Percentiles rank a stretch among this genome's conserved stretches.
Conservation (phyloP, 352 stramenopile genomes). For the Aphanomyces stellatus region DNA sequence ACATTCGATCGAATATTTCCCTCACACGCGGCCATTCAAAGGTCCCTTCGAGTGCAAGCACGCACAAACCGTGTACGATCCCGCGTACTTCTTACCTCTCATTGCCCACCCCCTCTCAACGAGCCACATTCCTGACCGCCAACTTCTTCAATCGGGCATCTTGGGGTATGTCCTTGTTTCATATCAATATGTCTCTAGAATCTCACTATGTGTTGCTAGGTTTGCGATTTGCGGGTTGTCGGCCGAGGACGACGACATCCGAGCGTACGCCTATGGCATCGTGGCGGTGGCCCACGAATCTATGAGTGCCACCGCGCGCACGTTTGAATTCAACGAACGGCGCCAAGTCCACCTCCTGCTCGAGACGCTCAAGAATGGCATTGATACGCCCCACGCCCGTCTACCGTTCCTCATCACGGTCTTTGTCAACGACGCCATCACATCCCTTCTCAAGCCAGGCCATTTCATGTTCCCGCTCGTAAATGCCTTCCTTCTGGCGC, state of each 20-base stretch:
- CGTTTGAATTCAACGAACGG: constrained; percentile 54
- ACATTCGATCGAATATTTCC: constrained; percentile 61
- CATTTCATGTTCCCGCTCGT: constrained; percentile 70
- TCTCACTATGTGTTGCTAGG: not conserved
- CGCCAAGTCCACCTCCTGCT: constrained; percentile 74
- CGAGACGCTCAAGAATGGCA: constrained; percentile 60
- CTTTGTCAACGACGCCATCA: constrained; percentile 71
- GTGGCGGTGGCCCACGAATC: constrained; percentile 65
- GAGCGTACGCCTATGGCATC: constrained; percentile 62
- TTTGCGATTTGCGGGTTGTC: constrained; percentile 64
- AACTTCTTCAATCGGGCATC: constrained; percentile 61
- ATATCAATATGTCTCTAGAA: too few species aligned
- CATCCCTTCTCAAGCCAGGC: constrained; percentile 51
- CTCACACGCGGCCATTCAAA: constrained; percentile 32
- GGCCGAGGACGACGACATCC: constrained; percentile 42
- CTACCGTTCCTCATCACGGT: constrained; percentile 73
- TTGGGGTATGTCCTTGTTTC: constrained; percentile 25
- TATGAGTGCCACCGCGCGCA: constrained; percentile 39
- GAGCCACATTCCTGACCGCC: constrained; percentile 44
- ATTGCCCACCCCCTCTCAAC: constrained; percentile 67
- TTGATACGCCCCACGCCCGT: constrained; percentile 37
- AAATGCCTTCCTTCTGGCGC: constrained; percentile 79
- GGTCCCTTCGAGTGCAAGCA: not conserved
- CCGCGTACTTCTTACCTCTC: constrained; percentile 67
- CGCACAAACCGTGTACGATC: constrained; percentile 51